A percentile compares a stretch with the other conserved stretches of the same genome.
Conservation (phyloP, 2,329 filamentous ascomycete species). For the Ambrosiella beaveri region DNA sequence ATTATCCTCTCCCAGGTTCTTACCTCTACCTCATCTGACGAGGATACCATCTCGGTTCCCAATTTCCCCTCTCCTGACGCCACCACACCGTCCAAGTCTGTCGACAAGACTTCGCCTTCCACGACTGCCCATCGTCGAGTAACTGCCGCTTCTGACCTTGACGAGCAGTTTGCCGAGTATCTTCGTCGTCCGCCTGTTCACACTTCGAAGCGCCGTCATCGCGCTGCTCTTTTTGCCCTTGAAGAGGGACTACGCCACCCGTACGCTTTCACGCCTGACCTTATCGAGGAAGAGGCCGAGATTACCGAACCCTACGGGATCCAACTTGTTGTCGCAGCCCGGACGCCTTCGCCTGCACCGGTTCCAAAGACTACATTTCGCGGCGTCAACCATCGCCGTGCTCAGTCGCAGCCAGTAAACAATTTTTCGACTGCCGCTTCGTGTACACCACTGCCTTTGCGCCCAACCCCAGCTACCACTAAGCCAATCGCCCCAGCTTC, state of each 20-base stretch:
- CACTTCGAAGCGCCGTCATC: conserved; percentile 70
- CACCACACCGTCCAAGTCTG: background rate
- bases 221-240: conserved; percentile 79
- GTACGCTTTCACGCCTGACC: conserved; percentile 65
- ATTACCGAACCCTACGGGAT: conserved; percentile 71
- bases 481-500: background rate
- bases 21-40: conserved; percentile 26
- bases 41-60: conserved; percentile 19
- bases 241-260: conserved; percentile 80
- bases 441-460: conserved; percentile 1
- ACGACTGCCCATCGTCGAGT: background rate
- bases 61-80: conserved; percentile 17
- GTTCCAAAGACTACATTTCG: conserved; percentile 26
- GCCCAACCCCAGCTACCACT: background rate
- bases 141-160: conserved; percentile 3
- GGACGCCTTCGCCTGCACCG: conserved; percentile 31
- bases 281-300: conserved; percentile 71
- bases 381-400: conserved; percentile 6
- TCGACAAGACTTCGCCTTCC: background rate
- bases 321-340: conserved; percentile 30
- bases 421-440: conserved; percentile 3
- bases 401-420: conserved; percentile 8
- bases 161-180: conserved; percentile 16
- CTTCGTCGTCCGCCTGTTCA: conserved; percentile 29
- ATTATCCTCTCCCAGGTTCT: conserved; percentile 31